Evolutionary conservation across 768 basidiomycete genomes (phyloP), one percentile per base, ranked within the genome.

Genomic region (Lyophyllum semitale): DNA sequence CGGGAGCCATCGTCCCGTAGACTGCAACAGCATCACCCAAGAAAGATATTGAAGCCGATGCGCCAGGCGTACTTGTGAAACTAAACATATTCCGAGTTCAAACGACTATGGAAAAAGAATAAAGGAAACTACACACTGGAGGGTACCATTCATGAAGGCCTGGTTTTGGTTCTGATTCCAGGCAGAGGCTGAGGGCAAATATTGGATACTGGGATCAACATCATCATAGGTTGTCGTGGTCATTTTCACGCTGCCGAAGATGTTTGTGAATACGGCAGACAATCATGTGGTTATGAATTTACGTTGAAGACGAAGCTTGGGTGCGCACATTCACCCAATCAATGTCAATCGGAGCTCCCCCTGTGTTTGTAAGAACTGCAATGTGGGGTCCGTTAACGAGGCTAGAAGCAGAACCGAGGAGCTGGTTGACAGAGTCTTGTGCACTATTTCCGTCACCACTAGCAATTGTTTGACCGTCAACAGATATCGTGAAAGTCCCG

Each of bases 1-100:
- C 74, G n/a, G 80, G 77, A 8, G 79, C 76, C 27, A 81, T 72
- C 2, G 81, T 78, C 33, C 82, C 82, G 53, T 80, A 84, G 1
- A 84, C 51, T 13, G 79, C 80, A 44, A 85, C 71, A n/a, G 77
- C 81, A 49, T 81, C 76, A 20, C 84, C 84, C 4, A 64, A 58
- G 61, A 84, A 84, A 15, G 64, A 53, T 11, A 83, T 58, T 7
- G 74, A 72, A n/a, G 75, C 77, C 18, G 73, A 70, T 12, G 81
- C 75, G 32, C 70, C 74, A 8, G 67, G 57, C 5, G 61, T 68
- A 44, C 72, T 61, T 1, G 80, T 73, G 61, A 66, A 81, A 59
- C 82, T 83, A 48, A 38, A 22, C 20, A 43, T n/a, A n/a, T n/a
- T 32, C 12, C 15, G 5, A 20, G 42, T 51, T 49, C 18, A 35